Conservation (phyloP, 2,329 filamentous ascomycete genomes). For the Harringtonia lauricola region DNA sequence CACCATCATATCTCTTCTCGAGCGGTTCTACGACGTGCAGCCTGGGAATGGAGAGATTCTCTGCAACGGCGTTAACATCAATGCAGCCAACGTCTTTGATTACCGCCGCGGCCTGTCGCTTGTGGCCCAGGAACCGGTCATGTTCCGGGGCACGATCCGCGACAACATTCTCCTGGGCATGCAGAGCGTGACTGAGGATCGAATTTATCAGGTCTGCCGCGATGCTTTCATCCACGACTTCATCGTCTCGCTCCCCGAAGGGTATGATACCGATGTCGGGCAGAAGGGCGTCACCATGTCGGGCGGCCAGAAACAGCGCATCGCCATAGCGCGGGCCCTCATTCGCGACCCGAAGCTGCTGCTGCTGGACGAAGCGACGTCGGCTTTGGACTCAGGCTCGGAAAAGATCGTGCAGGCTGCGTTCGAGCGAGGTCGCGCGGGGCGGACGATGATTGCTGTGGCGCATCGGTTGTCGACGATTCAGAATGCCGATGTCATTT, state of each 20-base stretch:
- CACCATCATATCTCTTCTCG: conserved; percentile 54
- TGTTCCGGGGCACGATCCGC: conserved; percentile 58
- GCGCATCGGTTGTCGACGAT: conserved; percentile 50
- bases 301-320: conserved; percentile 44
- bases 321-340: conserved; percentile 44
- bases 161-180: conserved; percentile 63
- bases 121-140: conserved; percentile 63
- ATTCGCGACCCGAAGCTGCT: conserved; percentile 39
- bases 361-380: conserved; percentile 49
- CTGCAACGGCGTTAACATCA: conserved; percentile 50
- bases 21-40: conserved; percentile 60
- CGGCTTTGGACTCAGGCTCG: conserved; percentile 46
- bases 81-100: conserved; percentile 43
- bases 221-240: conserved; percentile 63
- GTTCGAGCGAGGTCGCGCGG: conserved; percentile 49
- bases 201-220: conserved; percentile 40
- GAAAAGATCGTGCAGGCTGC: conserved; percentile 53
- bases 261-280: conserved; percentile 57
- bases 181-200: conserved; percentile 34
- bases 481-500: conserved; percentile 36
- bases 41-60: conserved; percentile 45
- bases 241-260: conserved; percentile 53
- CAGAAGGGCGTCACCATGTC: conserved; percentile 52
- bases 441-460: conserved; percentile 59
- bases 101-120: conserved; percentile 58